Evolutionary conservation across 805 yeast species (phyloP), one percentile per base, ranked within the genome.

Genomic region (Schizosaccharomyces octosporus): DNA sequence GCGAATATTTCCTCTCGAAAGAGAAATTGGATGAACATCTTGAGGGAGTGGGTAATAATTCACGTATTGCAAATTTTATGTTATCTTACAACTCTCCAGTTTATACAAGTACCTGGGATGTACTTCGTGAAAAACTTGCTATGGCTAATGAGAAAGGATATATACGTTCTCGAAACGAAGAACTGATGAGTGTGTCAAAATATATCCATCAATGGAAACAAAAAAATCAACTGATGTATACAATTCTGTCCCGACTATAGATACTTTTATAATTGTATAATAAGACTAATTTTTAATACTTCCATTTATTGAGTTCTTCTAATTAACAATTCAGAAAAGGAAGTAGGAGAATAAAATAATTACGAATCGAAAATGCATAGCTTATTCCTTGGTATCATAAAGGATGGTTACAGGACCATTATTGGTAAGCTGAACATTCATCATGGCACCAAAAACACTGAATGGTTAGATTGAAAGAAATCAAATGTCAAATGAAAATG

Each of bases 361-460:
- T 3, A 36, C 4, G 32, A 6, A 31, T 31, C 7, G 9, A 31
- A 31, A 31, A 6, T 31, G 32, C 7, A 1, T 31, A 31, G 41
- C 11, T 27, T 51, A 36, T 31, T 48, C 59, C 39, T 72, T 77
- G 1, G 90, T 84, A 69, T 89, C 96, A 73, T 84, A 78, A 24
- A 83, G 78, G 41, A 90, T 83, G 0, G 97, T 90, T 0, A 86
- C 87, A 0, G 97, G 97, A 0, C 97, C 97, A 67, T 90, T 97
- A 68, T 93, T 93, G 15, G 83, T 81, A 63, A 90, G 71, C 0
- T 78, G 78, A 17, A 94, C 96, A 64, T 87, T 95, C 98, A 93
- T 93, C 95, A 90, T 86, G 11, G 90, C 97, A 0, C 97, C 98
- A 69, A 93, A 93, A 62, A 80, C 75, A 2, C 98, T 98, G 67